Evolutionary conservation across 2,329 filamentous ascomycete genomes (phyloP), one percentile per base, ranked within the genome.

Genomic region (Zymoseptoria crescenta): DNA sequence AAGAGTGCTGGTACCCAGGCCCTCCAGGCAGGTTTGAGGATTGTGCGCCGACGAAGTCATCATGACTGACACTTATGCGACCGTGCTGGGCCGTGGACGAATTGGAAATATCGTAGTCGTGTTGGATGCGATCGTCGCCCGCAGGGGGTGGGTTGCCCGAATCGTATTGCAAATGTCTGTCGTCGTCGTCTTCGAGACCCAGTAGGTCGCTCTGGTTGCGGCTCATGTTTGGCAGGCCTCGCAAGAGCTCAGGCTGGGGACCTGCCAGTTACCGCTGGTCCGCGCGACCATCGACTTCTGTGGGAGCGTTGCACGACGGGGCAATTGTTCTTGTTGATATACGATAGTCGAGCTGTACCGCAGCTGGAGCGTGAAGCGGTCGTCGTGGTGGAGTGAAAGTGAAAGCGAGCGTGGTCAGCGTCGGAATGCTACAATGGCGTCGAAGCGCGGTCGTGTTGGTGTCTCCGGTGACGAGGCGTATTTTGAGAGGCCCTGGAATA

Each of bases 1-100:
- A 72, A 51, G 74, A 66, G 21, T 68, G 62, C n/a, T 71, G 70
- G 58, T 69, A 65, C 21, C 74, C 76, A 60, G 78, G 75, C 48
- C 76, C 73, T 66, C 77, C 74, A 56, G 76, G 74, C 66, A 79
- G 64, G 62, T 79, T 79, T 30, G 53, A 52, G 54, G 80, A 85
- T 54, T 61, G 60, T 28, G 67, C 64, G 64, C 93, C 93, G 63
- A 97, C 87, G 73, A 96, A 97, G 69, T 94, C 88, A 80, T 96
- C 93, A 76, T 96, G 96, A 59, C 91, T 96, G 56, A 93, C 86
- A 27, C 92, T 96, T 56, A 91, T 89, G 66, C 93, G 88, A 59
- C 85, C 76, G 62, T 83, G 82, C 13, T 63, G 62, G 52, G 81
- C 77, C 67, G 82, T 78, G 65, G 89, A 83, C 63, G 81, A 78